These are phyloP conservation scores for Colletotrichum theobromicola DNA, from an alignment of 2,329 filamentous ascomycete genomes.

Conservation along the genomic window DNA sequence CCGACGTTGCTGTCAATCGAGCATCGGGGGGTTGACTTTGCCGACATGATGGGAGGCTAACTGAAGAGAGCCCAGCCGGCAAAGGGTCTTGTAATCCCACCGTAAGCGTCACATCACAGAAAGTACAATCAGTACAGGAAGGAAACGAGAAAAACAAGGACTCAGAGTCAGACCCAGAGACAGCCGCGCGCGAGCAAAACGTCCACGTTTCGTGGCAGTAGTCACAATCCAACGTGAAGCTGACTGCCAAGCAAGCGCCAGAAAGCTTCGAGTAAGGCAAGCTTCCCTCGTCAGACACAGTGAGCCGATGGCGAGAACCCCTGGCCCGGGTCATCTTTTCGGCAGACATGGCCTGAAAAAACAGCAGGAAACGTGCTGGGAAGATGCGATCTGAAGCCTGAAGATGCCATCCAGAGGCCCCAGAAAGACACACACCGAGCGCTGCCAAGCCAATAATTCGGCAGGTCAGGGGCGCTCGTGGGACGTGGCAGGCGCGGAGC, in stretches of 20 bases:
- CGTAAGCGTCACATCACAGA: neutral
- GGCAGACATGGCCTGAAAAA: neutral
- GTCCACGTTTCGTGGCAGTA: neutral
- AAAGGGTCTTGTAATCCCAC: neutral
- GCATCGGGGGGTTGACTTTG: neutral
- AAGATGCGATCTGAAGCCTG: neutral
- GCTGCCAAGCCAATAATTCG: constrained; percentile 20
- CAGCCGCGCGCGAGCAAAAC: neutral
- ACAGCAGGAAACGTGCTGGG: neutral
- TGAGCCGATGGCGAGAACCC: neutral
- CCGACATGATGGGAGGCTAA: neutral
- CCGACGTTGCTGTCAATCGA: constrained; percentile 8
- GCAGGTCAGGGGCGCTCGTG: constrained; percentile 6
- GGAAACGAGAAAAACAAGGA: neutral
- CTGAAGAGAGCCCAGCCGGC: neutral
- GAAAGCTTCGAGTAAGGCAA: neutral
- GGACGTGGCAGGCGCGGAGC: constrained; percentile 18
- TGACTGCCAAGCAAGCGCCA: neutral
- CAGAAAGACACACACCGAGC: neutral
- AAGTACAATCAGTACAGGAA: neutral
- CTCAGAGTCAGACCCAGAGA: neutral
- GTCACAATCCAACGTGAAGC: neutral
- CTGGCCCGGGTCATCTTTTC: neutral
- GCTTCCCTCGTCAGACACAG: neutral
- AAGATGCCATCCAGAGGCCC: neutral